phyloP scores from a whole-genome alignment of 1,284 basidiomycete genomes.

The Rhodotorula sp. region DNA sequence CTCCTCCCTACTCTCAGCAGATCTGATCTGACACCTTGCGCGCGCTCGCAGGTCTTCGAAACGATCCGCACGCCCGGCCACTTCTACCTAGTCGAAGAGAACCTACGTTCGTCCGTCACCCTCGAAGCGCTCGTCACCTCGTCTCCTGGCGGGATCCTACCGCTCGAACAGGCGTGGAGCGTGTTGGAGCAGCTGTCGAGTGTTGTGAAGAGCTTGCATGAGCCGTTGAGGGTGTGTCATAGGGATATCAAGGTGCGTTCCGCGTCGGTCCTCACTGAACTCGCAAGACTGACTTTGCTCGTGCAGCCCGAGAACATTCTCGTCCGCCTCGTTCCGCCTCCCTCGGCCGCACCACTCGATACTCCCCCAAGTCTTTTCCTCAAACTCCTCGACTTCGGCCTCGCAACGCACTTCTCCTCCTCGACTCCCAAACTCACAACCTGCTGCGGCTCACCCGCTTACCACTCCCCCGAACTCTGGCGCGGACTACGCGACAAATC shows the following conservation, averaged over 20 bases:
- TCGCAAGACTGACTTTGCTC: too few species aligned
- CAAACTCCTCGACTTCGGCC: conserved; percentile 57
- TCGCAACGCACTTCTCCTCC: conserved; percentile 58
- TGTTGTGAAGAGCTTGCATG: conserved; percentile 55
- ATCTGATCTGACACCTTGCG: not conserved
- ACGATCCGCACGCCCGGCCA: conserved; percentile 57
- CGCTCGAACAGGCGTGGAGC: conserved; percentile 45
- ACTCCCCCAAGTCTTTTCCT: conserved; percentile 45
- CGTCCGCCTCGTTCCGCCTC: conserved; percentile 49
- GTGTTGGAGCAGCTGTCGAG: conserved; percentile 57
- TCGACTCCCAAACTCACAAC: conserved; percentile 57
- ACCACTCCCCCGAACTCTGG: conserved; percentile 57
- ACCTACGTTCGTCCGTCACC: conserved; percentile 52
- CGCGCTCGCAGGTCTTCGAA: conserved; percentile 51
- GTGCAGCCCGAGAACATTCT: conserved; percentile 50
- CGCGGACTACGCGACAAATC: conserved; percentile 53
- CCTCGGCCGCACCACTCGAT: conserved; percentile 34
- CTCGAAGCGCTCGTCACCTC: conserved; percentile 44
- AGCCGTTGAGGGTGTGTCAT: conserved; percentile 55
- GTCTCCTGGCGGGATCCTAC: conserved; percentile 43
- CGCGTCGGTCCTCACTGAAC: not conserved
- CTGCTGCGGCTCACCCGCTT: conserved; percentile 54
- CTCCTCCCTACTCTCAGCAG: too few species aligned
- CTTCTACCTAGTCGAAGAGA: conserved; percentile 59
- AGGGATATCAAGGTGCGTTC: conserved; percentile 55